A percentile compares a stretch with the other conserved stretches of the same genome.
Evolutionary conservation across 257 asterid genomes (phyloP).

Genomic region (Prunella vulgaris): DNA sequence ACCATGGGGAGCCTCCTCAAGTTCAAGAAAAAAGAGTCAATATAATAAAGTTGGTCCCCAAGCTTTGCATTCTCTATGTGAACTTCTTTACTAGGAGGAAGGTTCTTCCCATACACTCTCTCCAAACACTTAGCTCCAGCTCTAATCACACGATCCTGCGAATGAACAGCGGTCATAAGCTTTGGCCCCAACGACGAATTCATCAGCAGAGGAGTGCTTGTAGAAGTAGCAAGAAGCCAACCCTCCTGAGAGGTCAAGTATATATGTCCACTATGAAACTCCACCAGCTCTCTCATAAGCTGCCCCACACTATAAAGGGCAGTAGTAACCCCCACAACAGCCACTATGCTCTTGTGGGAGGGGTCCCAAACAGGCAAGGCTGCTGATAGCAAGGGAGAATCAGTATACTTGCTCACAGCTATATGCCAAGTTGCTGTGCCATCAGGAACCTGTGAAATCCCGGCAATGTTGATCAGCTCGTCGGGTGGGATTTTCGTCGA

Average conservation of each 20-base stretch:
- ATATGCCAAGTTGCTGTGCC: constrained; percentile 93
- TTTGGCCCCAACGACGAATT: constrained; percentile 58
- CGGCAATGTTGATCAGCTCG: constrained; percentile 78
- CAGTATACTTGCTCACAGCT: constrained; percentile 81
- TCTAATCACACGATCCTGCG: constrained; percentile 61
- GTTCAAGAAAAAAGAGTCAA: constrained; percentile 83
- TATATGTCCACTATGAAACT: constrained; percentile 83
- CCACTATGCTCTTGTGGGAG: constrained; percentile 57
- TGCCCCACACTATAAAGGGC: constrained; percentile 91
- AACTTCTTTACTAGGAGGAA: constrained; percentile 68
- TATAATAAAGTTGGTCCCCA: constrained; percentile 58
- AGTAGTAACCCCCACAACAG: constrained; percentile 90
- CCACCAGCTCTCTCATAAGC: constrained; percentile 86
- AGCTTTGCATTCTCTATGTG: constrained; percentile 80
- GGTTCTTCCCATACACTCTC: constrained; percentile 43
- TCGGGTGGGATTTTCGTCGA: constrained; percentile 61
- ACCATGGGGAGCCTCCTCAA: constrained; percentile 95
- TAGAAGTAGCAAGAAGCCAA: constrained; percentile 87
- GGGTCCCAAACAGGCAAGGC: constrained; percentile 93
- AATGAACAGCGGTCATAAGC: constrained; percentile 77
- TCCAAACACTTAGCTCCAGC: constrained; percentile 73
- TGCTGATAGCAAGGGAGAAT: constrained; percentile 84
- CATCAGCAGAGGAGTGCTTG: constrained; percentile 59
- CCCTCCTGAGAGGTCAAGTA: constrained; percentile 92
- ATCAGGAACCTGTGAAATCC: constrained; percentile 88